Evolutionary conservation across 2,329 filamentous ascomycete species (phyloP), one percentile per base, ranked within the genome.

Genomic region (Alternaria rosae): DNA sequence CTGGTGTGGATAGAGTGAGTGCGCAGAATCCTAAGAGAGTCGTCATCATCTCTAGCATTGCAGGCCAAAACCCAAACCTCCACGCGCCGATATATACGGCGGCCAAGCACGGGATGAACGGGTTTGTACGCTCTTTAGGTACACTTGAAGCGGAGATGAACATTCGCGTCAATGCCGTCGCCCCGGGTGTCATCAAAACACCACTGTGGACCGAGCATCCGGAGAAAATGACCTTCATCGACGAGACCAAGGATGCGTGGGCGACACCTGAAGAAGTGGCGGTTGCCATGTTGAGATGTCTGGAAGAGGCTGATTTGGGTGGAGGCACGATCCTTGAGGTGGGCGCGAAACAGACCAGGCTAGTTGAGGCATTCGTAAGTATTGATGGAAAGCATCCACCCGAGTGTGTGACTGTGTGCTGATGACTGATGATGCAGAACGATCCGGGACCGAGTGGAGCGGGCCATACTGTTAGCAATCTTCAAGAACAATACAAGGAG

Each of bases 171-270:
- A 88, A 86, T 20, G 86, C 83, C 6, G 86, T 89, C 3, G 86
- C 86, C 15, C 87, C 87, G 0, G 87, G 87, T 0, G 75, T 88
- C 2, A 87, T 89, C 67, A 87, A 84, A 64, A 89, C 87, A 12
- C 87, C 87, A 7, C 76, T 89, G 6, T 89, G 86, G 86, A 87
- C 83, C 0, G 87, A 89, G 3, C 82, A 88, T 66, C 85, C 86
- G 0, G 87, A 89, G 73, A 89, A 89, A 71, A 54, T 88, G 68
- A 79, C 78, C 60, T 82, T 85, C 65, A 61, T 89, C 1, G 80
- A 84, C 38, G 77, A 81, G 28, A 74, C 69, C 9, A 73, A 76
- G 13, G 87, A 88, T 69, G 80, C 75, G 61, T 89, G 87, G 87
- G 86, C 87, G 13, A 85, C 83, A n/a, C 81, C 87, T 0, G 86